phyloP scores from a whole-genome alignment of 2,329 filamentous ascomycete genomes.

The Raffaelea deltoideospora region DNA sequence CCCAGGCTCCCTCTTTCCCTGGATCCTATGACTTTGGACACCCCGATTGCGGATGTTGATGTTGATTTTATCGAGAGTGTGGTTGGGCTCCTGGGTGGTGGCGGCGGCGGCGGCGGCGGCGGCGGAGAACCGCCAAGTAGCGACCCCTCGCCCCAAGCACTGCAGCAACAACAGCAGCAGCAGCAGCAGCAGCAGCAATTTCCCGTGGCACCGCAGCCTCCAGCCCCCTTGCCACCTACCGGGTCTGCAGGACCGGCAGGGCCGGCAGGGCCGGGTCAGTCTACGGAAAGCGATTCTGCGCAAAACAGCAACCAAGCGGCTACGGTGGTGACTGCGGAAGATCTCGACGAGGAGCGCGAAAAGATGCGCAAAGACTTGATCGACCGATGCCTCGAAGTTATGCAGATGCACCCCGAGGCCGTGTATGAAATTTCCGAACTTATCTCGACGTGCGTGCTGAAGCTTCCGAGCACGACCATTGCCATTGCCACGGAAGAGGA shows the following conservation, averaged over 20 bases:
- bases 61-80: no score
- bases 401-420: slow-evolving; percentile 73
- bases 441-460: slow-evolving; percentile 55
- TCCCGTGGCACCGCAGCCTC: no score
- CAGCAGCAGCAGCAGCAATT: not conserved
- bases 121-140: no score
- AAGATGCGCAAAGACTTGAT: slow-evolving; percentile 65
- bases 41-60: no score
- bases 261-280: no score
- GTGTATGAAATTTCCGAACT: slow-evolving; percentile 86
- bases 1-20: slow-evolving; percentile 7
- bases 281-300: no score
- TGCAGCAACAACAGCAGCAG: not conserved
- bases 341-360: slow-evolving; percentile 60
- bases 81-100: no score
- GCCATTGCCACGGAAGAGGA: slow-evolving; percentile 35
- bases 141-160: no score
- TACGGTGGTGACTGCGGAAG: slow-evolving; percentile 42
- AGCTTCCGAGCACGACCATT: slow-evolving; percentile 39
- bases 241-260: no score
- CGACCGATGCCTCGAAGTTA: slow-evolving; percentile 77
- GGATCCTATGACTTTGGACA: slow-evolving; percentile 19
- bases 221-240: no score
- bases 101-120: no score
- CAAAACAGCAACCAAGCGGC: slow-evolving; percentile 7